A percentile compares a stretch with the other conserved stretches of the same genome.
Evolutionary conservation across 768 basidiomycete species (phyloP).

Genomic region (Lyophyllum shimeji): DNA sequence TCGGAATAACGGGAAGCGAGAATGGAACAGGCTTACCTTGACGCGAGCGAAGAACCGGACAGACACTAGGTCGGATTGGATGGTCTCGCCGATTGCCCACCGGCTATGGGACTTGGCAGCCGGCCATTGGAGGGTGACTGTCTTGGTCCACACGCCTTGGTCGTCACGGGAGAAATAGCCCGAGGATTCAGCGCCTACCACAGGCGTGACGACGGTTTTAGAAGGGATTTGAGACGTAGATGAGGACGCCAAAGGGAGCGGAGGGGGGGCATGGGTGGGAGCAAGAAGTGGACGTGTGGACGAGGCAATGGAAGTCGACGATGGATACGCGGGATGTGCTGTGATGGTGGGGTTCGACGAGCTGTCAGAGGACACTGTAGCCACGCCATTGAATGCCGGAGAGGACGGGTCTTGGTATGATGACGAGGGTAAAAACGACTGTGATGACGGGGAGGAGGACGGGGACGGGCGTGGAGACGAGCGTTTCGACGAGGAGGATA

Average conservation of each 20-base stretch:
- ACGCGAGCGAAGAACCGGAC: conserved; percentile 71
- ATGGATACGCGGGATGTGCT: conserved; percentile 32
- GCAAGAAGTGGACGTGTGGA: conserved; percentile 28
- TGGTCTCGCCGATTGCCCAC: conserved; percentile 81
- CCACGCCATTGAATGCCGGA: conserved; percentile 10
- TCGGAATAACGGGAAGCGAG: conserved; percentile 10
- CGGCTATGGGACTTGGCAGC: conserved; percentile 63
- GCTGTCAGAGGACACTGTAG: conserved; percentile 24
- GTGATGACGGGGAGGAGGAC: conserved; percentile 31
- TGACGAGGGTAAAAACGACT: conserved; percentile 26
- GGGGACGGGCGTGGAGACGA: conserved; percentile 19
- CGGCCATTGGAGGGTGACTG: conserved; percentile 72
- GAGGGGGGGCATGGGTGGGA: conserved; percentile 16
- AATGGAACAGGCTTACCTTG: conserved; percentile 45
- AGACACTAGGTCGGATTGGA: conserved; percentile 60
- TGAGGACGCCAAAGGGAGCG: conserved; percentile 19
- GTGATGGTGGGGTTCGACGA: conserved; percentile 45
- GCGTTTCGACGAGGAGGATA: conserved; percentile 16
- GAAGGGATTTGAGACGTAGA: conserved; percentile 22
- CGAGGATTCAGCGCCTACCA: conserved; percentile 60
- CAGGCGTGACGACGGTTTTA: conserved; percentile 49
- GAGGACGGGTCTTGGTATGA: conserved; percentile 21
- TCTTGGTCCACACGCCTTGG: conserved; percentile 61
- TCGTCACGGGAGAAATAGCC: conserved; percentile 56
- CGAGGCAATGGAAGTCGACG: conserved; percentile 27